These are phyloP conservation scores for Auricularia sp. DNA, from an alignment of 768 basidiomycete species.

Conservation along the genomic window DNA sequence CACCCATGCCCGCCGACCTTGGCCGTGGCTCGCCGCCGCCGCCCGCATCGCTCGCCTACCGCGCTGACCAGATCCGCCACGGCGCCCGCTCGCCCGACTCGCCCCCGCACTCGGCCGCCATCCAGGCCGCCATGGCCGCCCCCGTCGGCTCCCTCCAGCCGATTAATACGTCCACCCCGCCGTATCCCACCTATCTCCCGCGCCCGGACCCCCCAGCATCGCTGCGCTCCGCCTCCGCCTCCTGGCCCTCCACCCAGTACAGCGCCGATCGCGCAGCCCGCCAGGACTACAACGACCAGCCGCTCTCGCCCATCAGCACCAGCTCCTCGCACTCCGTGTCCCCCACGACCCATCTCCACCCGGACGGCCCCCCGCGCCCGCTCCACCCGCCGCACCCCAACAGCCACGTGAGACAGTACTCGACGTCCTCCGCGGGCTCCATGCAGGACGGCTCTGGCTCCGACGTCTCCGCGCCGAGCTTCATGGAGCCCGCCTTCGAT, in stretches of 20 bases:
- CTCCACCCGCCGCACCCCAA: background rate
- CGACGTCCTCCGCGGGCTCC: background rate
- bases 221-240: background rate
- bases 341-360: background rate
- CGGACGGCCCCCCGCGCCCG: background rate
- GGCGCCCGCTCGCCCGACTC: background rate
- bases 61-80: background rate
- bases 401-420: background rate
- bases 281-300: background rate
- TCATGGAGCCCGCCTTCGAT: constrained; percentile 1
- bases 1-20: background rate
- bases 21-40: background rate
- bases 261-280: background rate
- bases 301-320: background rate
- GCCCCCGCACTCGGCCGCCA: background rate
- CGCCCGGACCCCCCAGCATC: background rate
- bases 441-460: background rate
- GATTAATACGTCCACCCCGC: background rate
- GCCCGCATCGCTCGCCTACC: background rate
- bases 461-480: background rate
- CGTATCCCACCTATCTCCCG: background rate
- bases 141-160: background rate
- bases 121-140: background rate
- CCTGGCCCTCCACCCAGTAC: background rate
- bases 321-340: background rate